Evolutionary conservation across 2,329 filamentous ascomycete species (phyloP), one percentile per base, ranked within the genome.

Genomic region (Cordyceps javanica): DNA sequence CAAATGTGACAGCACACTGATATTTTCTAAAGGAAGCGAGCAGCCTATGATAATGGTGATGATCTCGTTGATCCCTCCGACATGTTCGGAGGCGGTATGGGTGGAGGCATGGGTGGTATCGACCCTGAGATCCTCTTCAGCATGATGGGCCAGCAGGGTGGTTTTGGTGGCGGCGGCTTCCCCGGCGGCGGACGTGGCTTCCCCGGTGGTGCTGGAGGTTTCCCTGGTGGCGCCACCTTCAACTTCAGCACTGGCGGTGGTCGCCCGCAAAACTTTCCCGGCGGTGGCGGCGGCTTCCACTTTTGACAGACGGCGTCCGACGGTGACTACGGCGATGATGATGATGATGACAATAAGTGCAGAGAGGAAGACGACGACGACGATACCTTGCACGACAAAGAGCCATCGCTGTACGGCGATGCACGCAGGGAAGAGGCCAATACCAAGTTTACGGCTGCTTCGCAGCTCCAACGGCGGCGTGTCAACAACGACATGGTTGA

Each of bases 41-140:
- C 89, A 63, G 81, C 89, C 55, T 99, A 96, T 69, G 93, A 99
- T 70, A 94, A 88, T 64, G 94, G 94, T 38, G 90, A 94, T 59
- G 93, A 99, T 70, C 82, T 97, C 30, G 81, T 94, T 59, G 93
- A 97, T 69, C 89, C 90, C 3, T 82, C 85, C 53, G 92, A 97
- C 67, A 92, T 93, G 83, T 94, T 93, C 55, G 83, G 85, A 49
- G 82, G 82, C 58, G 81, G 80, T 65, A 90, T 91, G 75, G 71
- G 72, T 34, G 83, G 83, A 44, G 86, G 85, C 42, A 85, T 85
- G 75, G 80, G 82, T 67, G 81, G 80, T 66, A 90, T 92, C 69
- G 86, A 90, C 68, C 87, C 87, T 21, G 88, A 90, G 71, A 86
- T 91, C 63, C 76, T 92, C 26, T 91, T 91, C 76, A 90, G 87